phyloP scores from a whole-genome alignment of 257 asterid genomes.

The Scutellaria galericulata region DNA sequence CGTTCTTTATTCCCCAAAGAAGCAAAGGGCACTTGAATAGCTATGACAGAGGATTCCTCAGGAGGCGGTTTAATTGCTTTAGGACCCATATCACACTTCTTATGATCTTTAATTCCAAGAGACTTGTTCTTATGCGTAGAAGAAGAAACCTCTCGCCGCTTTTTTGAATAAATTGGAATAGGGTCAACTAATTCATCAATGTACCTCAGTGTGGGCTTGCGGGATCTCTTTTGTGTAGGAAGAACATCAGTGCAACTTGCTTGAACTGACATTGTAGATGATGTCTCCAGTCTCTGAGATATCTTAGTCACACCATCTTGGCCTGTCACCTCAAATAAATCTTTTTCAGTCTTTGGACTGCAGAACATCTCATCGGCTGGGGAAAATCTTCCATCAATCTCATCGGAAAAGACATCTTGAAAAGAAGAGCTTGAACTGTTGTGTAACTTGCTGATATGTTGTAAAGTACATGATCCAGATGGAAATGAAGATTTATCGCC shows the following conservation, averaged over 20 bases:
- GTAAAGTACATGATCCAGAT: constrained; percentile 48
- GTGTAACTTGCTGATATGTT: constrained; percentile 45
- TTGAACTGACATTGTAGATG: constrained; percentile 32
- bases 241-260: constrained; percentile 35
- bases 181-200: constrained; percentile 73
- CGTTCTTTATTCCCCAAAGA: constrained; percentile 62
- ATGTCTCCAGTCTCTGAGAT: constrained; percentile 37
- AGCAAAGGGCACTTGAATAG: constrained; percentile 97
- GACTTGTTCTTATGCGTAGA: constrained; percentile 52
- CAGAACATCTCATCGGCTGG: constrained; percentile 38
- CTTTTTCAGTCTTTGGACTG: constrained; percentile 40
- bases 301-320: constrained; percentile 33
- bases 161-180: constrained; percentile 44
- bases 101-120: constrained; percentile 49
- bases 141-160: constrained; percentile 54
- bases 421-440: constrained; percentile 54
- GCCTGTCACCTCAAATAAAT: constrained; percentile 27
- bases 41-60: constrained; percentile 65
- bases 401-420: constrained; percentile 46
- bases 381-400: constrained; percentile 45
- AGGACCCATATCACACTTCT: constrained; percentile 54
- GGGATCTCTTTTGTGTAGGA: constrained; percentile 69
- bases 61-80: constrained; percentile 43
- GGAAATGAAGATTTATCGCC: constrained; percentile 48
- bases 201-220: constrained; percentile 92